Base-by-base conservation (phyloP, 2,329 filamentous ascomycete genomes). In the Madurella mycetomatis region DNA sequence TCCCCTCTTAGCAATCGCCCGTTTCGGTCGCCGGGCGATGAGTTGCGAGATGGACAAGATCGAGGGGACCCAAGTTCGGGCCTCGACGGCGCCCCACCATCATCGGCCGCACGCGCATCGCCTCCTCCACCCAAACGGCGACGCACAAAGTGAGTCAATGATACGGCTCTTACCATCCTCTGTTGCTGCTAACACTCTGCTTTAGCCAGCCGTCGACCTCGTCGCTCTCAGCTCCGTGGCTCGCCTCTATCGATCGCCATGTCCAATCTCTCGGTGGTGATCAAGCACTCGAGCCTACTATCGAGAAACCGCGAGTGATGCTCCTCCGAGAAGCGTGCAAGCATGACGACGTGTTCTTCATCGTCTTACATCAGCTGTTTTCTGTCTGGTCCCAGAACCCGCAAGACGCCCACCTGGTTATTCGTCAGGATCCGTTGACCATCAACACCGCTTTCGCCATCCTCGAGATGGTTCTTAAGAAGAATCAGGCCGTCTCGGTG, bases 341-440 rank as follows among this genome's bases (percentile, higher is more conserved):
- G 1, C 62, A 65, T 0, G 67, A 76, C 4, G 88, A 92, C 65
- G 58, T 73, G 45, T 82, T 87, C 64, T 91, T 86, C 64, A 61
- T 90, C 47, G 73, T 78, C 5, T 65, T 88, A 12, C 86, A 88
- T 64, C 85, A 88, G 64, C 55, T 86, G 1, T 85, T 82, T 66
- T 87, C 84, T 64, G 64, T 79, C 17, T 82, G 79, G 76, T 76
- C 75, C 3, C 53, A 70, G 2, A 65, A 72, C 16, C 70, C 67
- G 0, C 49, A 60, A 1, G 56, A 64, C 2, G 64, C 79, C 4
- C 68, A 75, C 15, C 62, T 48, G 12, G 56, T 74, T 2, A 63
- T 76, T 12, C 67, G 69, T 1, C 65, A 73, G 44, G 12, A 62
- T 43, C 46, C 55, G 37, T 51, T 56, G 2, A 47, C 55, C 5